Percentiles rank a stretch among this genome's conserved stretches.
These are phyloP conservation scores for Diplogelasinospora grovesii DNA, from an alignment of 495 filamentous ascomycete genomes.

Conservation along the genomic window DNA sequence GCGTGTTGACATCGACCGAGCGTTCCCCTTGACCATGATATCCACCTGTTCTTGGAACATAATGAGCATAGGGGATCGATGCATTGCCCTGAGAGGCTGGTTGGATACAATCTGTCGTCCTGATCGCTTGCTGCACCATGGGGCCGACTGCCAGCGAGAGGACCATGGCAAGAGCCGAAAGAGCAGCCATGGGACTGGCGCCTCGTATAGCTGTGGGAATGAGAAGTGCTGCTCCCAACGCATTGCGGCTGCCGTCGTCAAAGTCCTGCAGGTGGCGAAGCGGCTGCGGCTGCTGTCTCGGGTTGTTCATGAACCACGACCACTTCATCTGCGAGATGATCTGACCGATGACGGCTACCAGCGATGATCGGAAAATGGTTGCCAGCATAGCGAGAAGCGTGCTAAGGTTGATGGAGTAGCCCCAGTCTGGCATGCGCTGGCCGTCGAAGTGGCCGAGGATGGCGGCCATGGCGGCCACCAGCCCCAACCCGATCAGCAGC, in stretches of 20 bases:
- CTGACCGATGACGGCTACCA: not conserved
- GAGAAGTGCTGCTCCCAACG: not conserved
- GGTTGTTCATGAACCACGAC: slow-evolving; percentile 2
- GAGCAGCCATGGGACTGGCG: not conserved
- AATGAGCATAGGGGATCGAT: not conserved
- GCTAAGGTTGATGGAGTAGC: not conserved
- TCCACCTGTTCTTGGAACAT: not conserved
- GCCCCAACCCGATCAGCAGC: not conserved
- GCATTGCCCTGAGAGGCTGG: not conserved
- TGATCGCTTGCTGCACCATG: slow-evolving; percentile 5
- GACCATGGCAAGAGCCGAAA: not conserved
- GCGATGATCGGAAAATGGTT: slow-evolving; percentile 3
- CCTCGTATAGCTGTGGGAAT: not conserved
- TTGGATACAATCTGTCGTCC: not conserved
- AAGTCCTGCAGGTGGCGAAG: not conserved
- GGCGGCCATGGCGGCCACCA: not conserved
- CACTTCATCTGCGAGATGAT: slow-evolving; percentile 3
- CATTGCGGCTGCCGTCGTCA: slow-evolving; percentile 1
- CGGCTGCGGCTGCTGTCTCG: not conserved
- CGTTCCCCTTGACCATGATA: not conserved
- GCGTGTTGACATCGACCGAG: not conserved
- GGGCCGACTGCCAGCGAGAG: not conserved
- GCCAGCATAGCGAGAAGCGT: not conserved
- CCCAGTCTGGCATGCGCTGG: not conserved
- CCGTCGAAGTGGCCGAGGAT: slow-evolving; percentile 2